These are phyloP conservation scores for Metschnikowia lachancei DNA, from an alignment of 805 yeast species.

Conservation along the genomic window DNA sequence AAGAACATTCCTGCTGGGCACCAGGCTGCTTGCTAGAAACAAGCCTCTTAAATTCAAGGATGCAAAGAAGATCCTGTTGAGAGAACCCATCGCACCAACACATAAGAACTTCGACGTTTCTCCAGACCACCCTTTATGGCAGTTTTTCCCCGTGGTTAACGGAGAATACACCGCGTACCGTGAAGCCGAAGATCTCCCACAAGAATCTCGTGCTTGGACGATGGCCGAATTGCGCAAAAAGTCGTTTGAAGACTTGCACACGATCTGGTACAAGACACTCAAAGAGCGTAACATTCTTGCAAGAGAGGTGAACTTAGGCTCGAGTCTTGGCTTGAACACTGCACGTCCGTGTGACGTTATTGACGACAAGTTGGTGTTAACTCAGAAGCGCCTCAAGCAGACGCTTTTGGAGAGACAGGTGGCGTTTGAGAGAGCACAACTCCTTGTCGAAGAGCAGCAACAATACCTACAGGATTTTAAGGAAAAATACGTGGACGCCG, in stretches of 20 bases:
- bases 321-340: conserved; percentile 23
- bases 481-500: conserved; percentile 51
- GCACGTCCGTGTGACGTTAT: conserved; percentile 41
- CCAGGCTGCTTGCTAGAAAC: conserved; percentile 12
- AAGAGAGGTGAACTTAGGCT: conserved; percentile 67
- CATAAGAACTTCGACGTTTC: conserved; percentile 66
- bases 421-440: conserved; percentile 59
- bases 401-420: conserved; percentile 83
- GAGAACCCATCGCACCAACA: conserved; percentile 85
- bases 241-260: conserved; percentile 87
- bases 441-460: conserved; percentile 43
- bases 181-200: conserved; percentile 48
- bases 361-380: conserved; percentile 35
- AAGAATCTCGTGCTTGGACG: conserved; percentile 75
- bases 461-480: conserved; percentile 57
- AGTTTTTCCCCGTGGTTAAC: conserved; percentile 60
- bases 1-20: conserved; percentile 15
- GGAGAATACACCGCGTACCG: conserved; percentile 59
- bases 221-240: conserved; percentile 87
- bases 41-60: conserved; percentile 23
- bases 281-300: conserved; percentile 78
- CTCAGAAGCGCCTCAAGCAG: conserved; percentile 65
- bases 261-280: conserved; percentile 83
- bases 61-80: conserved; percentile 48
- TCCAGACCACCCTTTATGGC: conserved; percentile 94